A percentile compares a stretch with the other conserved stretches of the same genome.
Evolutionary conservation across 768 basidiomycete species (phyloP).

Genomic region (Phlebiopsis flavidoalba): DNA sequence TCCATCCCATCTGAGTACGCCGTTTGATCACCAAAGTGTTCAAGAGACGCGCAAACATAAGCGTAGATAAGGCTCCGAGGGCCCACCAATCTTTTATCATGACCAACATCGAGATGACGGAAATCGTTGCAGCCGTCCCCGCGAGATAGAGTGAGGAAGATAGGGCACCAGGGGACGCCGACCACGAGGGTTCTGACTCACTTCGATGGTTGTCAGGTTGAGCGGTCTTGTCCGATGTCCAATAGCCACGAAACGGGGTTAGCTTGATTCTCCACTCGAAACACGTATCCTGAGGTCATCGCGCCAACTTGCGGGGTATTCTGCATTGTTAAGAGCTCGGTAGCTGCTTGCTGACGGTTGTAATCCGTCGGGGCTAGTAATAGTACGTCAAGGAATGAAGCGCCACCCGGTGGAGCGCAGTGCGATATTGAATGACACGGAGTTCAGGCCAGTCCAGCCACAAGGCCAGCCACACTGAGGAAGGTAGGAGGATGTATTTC

Average conservation of each 20-base stretch:
- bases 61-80: slow-evolving; percentile 1
- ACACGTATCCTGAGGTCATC: slow-evolving; percentile 9
- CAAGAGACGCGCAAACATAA: slow-evolving; percentile 5
- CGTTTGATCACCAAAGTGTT: slow-evolving; percentile 7
- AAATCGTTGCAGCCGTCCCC: not conserved
- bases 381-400: slow-evolving; percentile 2
- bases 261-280: slow-evolving; percentile 11
- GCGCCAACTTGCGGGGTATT: not conserved
- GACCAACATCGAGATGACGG: not conserved
- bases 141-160: not conserved
- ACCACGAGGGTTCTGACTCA: not conserved
- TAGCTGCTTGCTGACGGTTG: slow-evolving; percentile 5
- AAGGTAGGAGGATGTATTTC: not conserved
- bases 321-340: slow-evolving; percentile 4
- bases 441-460: slow-evolving; percentile 7
- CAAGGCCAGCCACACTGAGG: slow-evolving; percentile 6
- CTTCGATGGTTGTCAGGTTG: slow-evolving; percentile 1
- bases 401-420: slow-evolving; percentile 10
- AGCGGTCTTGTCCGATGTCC: slow-evolving; percentile 3
- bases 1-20: not conserved
- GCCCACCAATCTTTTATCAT: slow-evolving; percentile 7
- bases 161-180: not conserved
- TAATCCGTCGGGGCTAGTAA: slow-evolving; percentile 5
- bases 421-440: not conserved
- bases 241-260: slow-evolving; percentile 7